These are phyloP conservation scores for Ilex aquifolium DNA, from an alignment of 257 asterid genomes.

Conservation along the genomic window DNA sequence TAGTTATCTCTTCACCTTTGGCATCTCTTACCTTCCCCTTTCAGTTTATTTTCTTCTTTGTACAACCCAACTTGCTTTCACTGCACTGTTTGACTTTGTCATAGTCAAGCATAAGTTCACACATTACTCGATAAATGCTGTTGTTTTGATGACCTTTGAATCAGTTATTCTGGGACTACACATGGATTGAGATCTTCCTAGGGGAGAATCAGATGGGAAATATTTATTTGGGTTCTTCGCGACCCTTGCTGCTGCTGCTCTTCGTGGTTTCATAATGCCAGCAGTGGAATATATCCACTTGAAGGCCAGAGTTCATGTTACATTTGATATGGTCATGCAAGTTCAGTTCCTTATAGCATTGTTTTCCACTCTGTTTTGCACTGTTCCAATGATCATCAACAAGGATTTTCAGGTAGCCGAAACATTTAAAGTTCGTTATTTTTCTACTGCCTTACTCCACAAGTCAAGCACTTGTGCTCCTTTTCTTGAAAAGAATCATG, in stretches of 20 bases:
- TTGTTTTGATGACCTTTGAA: conserved; percentile 28
- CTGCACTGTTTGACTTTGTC: conserved; percentile 18
- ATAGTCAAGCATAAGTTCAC: conserved; percentile 27
- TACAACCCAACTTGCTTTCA: conserved; percentile 27
- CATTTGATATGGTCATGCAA: conserved; percentile 22
- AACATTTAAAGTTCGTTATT: not conserved
- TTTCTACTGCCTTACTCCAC: not conserved
- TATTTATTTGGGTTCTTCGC: conserved; percentile 24
- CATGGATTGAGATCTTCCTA: conserved; percentile 22
- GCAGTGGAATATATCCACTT: conserved; percentile 21
- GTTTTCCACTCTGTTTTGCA: conserved; percentile 24
- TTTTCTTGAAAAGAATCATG: too few relatives aligned
- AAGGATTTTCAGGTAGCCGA: conserved; percentile 23
- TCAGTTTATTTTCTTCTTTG: conserved; percentile 24
- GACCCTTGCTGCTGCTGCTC: conserved; percentile 25
- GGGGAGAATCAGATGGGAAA: conserved; percentile 20
- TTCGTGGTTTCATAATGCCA: conserved; percentile 26
- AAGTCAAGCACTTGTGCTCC: too few relatives aligned
- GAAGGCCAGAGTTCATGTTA: conserved; percentile 22
- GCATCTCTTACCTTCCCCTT: conserved; percentile 22
- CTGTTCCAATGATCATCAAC: conserved; percentile 29
- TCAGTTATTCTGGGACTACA: conserved; percentile 25
- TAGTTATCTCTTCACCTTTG: conserved; percentile 28
- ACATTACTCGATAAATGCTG: conserved; percentile 18
- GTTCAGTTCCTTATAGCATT: conserved; percentile 18